Evolutionary conservation across 306 rosid species (phyloP).

Genomic region (Arachis hypogaea): DNA sequence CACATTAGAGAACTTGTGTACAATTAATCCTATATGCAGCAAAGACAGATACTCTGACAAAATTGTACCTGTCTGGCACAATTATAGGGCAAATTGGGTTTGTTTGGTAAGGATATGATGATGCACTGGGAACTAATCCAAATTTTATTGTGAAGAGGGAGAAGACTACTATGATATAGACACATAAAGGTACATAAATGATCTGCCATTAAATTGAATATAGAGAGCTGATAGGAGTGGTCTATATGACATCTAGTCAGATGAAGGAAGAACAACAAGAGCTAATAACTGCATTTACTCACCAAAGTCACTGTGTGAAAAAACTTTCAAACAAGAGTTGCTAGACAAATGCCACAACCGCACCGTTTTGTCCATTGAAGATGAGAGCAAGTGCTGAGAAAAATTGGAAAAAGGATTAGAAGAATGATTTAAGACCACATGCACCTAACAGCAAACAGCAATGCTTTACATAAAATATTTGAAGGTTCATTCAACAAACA

Average conservation of each 20-base stretch:
- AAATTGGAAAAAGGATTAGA: conserved; percentile 33
- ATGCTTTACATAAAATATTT: conserved; percentile 26
- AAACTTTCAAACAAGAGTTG: conserved; percentile 81
- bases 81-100: background rate
- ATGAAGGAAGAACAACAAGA: conserved; percentile 25
- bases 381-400: conserved; percentile 91
- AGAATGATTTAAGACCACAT: conserved; percentile 25
- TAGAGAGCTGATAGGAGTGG: conserved; percentile 10
- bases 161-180: conserved; percentile 20
- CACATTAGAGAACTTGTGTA: conserved; percentile 18
- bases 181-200: background rate
- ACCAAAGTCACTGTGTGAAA: conserved; percentile 97
- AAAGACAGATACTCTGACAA: conserved; percentile 6
- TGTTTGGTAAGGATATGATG: conserved; percentile 7
- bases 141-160: conserved; percentile 10
- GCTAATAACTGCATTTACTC: conserved; percentile 43
- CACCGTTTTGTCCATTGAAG: conserved; percentile 99
- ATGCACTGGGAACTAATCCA: conserved; percentile 10
- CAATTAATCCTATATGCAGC: conserved; percentile 17
- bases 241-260: conserved; percentile 23
- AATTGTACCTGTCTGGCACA: conserved; percentile 16
- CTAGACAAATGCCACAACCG: conserved; percentile 92
- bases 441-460: conserved; percentile 11
- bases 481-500: conserved; percentile 26
- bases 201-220: conserved; percentile 19